These are phyloP conservation scores for Bipolaris gigantea DNA, from an alignment of 2,329 filamentous ascomycete genomes.

Conservation along the genomic window DNA sequence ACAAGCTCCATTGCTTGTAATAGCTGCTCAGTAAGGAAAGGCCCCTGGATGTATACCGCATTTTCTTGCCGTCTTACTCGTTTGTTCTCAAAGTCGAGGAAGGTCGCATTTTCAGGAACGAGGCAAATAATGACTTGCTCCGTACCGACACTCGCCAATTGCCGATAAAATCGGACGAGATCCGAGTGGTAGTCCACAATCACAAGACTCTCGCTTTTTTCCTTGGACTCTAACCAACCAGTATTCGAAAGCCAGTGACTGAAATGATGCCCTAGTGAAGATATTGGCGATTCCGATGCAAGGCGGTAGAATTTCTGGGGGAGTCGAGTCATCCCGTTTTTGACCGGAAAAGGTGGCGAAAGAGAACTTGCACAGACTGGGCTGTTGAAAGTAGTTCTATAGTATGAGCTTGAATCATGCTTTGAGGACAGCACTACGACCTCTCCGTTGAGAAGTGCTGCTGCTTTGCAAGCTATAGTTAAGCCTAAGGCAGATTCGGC, in stretches of 20 bases:
- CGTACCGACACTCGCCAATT: conserved; percentile 9
- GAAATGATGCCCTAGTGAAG: conserved; percentile 19
- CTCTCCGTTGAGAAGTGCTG: conserved; percentile 45
- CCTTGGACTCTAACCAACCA: conserved; percentile 18
- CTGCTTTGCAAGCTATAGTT: conserved; percentile 49
- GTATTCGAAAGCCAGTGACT: conserved; percentile 14
- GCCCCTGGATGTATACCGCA: conserved; percentile 32
- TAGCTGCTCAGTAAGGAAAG: conserved; percentile 26
- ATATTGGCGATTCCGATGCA: conserved; percentile 11
- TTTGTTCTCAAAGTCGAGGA: conserved; percentile 20
- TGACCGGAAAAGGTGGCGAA: conserved; percentile 11
- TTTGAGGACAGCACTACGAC: conserved; percentile 45
- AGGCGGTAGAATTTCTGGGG: conserved; percentile 17
- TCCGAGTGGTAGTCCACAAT: conserved; percentile 31
- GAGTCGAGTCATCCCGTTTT: conserved; percentile 5
- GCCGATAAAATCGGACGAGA: conserved; percentile 19
- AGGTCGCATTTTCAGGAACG: conserved; percentile 28
- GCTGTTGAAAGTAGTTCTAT: conserved; percentile 39
- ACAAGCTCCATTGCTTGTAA: conserved; percentile 21
- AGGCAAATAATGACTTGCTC: conserved; percentile 35
- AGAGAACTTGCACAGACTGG: conserved; percentile 30
- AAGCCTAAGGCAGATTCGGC: conserved; percentile 50
- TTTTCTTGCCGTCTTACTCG: conserved; percentile 18
- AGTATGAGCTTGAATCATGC: conserved; percentile 46
- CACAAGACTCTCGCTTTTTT: conserved; percentile 19